Conservation (phyloP, 208 protist genomes). For the Strigomonas oncopelti region DNA sequence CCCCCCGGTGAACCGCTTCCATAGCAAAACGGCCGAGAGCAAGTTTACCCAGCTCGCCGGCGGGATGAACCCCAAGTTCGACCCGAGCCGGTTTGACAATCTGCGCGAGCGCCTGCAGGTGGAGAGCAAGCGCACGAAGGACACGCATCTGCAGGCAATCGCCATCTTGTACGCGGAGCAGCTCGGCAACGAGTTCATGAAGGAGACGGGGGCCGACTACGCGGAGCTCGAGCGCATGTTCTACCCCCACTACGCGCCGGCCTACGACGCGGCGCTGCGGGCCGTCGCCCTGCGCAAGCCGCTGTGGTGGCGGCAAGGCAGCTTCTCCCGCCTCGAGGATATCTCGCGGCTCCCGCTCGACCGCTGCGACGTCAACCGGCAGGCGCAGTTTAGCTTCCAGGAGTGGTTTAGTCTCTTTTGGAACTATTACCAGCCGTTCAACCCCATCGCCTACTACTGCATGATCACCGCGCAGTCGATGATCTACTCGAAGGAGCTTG, state of each 20-base stretch:
- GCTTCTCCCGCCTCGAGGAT: slow-evolving; percentile 73
- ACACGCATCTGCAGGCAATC: slow-evolving; percentile 74
- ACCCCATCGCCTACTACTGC: slow-evolving; percentile 68
- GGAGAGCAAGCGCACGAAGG: slow-evolving; percentile 61
- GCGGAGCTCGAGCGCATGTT: slow-evolving; percentile 80
- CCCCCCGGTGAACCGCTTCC: slow-evolving; percentile 72
- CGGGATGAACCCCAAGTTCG: slow-evolving; percentile 68
- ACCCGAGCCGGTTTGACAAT: slow-evolving; percentile 74
- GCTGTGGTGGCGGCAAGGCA: slow-evolving; percentile 61
- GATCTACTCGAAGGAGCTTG: slow-evolving; percentile 64
- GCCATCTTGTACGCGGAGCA: slow-evolving; percentile 81
- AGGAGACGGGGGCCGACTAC: slow-evolving; percentile 52
- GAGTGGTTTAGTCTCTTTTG: slow-evolving; percentile 88
- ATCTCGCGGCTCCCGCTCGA: slow-evolving; percentile 83
- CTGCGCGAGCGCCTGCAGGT: slow-evolving; percentile 72
- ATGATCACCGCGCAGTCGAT: slow-evolving; percentile 76
- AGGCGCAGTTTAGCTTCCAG: slow-evolving; percentile 64
- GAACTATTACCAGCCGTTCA: slow-evolving; percentile 87
- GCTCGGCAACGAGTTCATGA: slow-evolving; percentile 68
- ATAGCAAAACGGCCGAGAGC: slow-evolving; percentile 68
- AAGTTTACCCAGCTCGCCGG: slow-evolving; percentile 77
- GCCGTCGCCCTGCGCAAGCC: slow-evolving; percentile 59
- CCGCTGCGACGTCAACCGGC: slow-evolving; percentile 58
- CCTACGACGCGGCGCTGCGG: slow-evolving; percentile 47
- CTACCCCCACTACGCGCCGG: slow-evolving; percentile 68